A percentile compares a stretch with the other conserved stretches of the same genome.
Conservation (phyloP, 768 basidiomycete species). For the Tulasnella sp. region DNA sequence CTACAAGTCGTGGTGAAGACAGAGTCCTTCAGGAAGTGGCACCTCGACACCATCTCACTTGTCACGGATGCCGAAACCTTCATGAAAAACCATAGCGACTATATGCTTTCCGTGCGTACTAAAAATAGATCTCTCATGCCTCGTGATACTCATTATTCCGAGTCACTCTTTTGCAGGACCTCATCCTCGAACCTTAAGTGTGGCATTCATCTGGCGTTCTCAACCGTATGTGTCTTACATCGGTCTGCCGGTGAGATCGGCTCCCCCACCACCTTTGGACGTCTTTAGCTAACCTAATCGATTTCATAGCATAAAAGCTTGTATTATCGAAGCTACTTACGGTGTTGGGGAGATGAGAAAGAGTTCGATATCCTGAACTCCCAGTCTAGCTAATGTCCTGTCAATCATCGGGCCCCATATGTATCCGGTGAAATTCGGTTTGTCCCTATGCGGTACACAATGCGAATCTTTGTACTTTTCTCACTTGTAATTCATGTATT, state of each 20-base stretch:
- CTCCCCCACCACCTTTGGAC: neutral
- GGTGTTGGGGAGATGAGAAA: too few species aligned
- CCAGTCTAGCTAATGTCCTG: too few species aligned
- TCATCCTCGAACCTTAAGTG: neutral
- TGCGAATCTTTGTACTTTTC: too few species aligned
- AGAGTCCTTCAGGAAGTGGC: neutral
- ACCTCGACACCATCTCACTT: neutral
- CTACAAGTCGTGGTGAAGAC: neutral
- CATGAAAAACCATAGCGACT: neutral
- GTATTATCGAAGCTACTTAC: too few species aligned
- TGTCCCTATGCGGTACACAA: too few species aligned
- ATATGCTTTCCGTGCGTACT: neutral
- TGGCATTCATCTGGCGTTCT: too few species aligned
- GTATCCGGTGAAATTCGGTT: too few species aligned
- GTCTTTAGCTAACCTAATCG: too few species aligned
- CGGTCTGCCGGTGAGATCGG: neutral
- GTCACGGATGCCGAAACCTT: neutral
- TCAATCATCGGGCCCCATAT: too few species aligned
- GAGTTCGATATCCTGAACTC: too few species aligned
- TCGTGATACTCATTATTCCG: neutral
- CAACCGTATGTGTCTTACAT: neutral
- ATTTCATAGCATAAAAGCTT: too few species aligned
- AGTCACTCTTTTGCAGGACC: neutral
- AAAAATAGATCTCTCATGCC: neutral
- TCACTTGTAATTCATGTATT: too few species aligned